These are phyloP conservation scores for Neospora caninum DNA, from an alignment of 169 alveolate genomes.

Conservation along the genomic window DNA sequence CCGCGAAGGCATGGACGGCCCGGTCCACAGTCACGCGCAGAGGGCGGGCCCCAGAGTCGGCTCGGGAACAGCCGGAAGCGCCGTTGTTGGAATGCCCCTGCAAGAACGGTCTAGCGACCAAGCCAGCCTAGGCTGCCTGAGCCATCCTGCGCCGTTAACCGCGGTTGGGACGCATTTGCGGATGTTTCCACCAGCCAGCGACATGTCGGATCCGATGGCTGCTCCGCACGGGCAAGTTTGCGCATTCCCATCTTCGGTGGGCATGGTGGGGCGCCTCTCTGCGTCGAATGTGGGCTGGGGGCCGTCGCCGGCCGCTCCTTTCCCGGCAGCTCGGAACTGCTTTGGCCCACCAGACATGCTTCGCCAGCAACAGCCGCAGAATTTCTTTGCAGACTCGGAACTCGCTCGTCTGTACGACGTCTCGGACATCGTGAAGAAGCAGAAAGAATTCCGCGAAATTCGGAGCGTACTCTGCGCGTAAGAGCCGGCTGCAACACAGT, in stretches of 20 bases:
- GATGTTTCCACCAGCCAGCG: neutral
- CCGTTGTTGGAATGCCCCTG: no score
- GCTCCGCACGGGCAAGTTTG: neutral
- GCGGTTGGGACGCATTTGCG: neutral
- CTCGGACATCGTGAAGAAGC: conserved; percentile 20
- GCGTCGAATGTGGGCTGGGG: neutral
- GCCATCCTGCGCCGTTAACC: neutral
- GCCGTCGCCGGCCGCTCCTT: neutral
- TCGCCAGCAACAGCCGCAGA: neutral
- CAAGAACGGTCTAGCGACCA: neutral
- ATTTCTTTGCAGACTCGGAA: neutral
- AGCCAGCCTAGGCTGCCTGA: neutral
- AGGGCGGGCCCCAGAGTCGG: no score
- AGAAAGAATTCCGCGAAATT: conserved; percentile 18
- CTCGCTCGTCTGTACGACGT: neutral
- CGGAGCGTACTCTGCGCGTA: conserved; percentile 1
- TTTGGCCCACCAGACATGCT: neutral
- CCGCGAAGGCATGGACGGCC: no score
- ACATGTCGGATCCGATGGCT: neutral
- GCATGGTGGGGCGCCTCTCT: neutral
- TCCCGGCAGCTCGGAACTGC: neutral
- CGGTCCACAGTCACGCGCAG: no score
- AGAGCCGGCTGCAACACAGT: neutral
- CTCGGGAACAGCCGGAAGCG: no score
- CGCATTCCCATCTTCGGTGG: neutral